These are phyloP conservation scores for Asterionellopsis glacialis DNA, from an alignment of 108 stramenopile species.

Conservation along the genomic window DNA sequence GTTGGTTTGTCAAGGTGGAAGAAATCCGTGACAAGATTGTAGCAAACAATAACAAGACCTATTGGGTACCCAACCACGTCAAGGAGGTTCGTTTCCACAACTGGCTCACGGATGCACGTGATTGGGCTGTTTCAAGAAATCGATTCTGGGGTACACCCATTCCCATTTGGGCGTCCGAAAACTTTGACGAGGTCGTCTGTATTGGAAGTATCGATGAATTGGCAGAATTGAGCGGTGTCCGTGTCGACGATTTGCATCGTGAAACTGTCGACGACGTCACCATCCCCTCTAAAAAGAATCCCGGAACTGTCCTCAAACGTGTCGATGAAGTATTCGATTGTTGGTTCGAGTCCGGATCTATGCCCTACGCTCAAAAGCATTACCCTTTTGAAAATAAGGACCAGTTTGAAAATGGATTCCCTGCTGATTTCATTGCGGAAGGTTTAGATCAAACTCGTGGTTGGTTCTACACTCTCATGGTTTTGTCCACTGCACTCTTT, in stretches of 20 bases:
- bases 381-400: constrained; percentile 99
- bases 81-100: constrained; percentile 99
- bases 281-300: constrained; percentile 94
- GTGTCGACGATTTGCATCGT: constrained; percentile 91
- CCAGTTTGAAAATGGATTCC: constrained; percentile 94
- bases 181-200: constrained; percentile 90
- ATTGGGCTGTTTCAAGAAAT: constrained; percentile 99
- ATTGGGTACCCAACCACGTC: constrained; percentile 96
- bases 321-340: constrained; percentile 99
- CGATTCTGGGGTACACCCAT: constrained; percentile 99
- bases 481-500: constrained; percentile 97
- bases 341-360: constrained; percentile 99
- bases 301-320: constrained; percentile 76
- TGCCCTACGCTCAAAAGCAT: constrained; percentile 99
- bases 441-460: constrained; percentile 99
- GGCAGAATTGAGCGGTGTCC: constrained; percentile 77
- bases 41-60: constrained; percentile 92
- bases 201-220: constrained; percentile 95
- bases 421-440: constrained; percentile 99
- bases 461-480: constrained; percentile 99
- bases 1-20: constrained; percentile 98
- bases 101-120: constrained; percentile 96
- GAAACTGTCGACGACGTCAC: constrained; percentile 92
- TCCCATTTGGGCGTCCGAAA: constrained; percentile 98
- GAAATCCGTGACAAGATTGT: constrained; percentile 93